Evolutionary conservation across 2,329 filamentous ascomycete genomes (phyloP), one percentile per base, ranked within the genome.

Genomic region (Stagonosporopsis tanaceti): DNA sequence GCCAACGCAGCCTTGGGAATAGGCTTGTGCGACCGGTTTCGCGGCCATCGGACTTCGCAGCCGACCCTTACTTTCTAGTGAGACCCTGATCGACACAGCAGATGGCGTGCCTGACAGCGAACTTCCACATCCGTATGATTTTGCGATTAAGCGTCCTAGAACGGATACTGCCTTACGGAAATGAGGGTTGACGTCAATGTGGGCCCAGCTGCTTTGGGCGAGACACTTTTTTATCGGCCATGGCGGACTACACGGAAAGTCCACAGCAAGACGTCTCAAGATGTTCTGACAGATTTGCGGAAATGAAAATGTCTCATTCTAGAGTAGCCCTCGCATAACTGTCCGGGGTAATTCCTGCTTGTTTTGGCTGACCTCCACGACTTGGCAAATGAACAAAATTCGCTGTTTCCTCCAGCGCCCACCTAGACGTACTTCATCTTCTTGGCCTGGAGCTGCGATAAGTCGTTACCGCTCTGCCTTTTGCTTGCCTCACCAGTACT

Each of bases 31-130:
- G 22, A 12, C 17, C 47, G 3, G 6, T 27, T 11, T 39, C 9
- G 28, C 20, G 28, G 42, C 37, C 35, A 35, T 40, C 50, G 42
- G 42, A 47, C 42, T 47, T 47, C 42, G 37, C 37, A 41, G 50
- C 42, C 50, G 45, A 53, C 15, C 20, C 40, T 14, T 14, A 34
- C 24, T 11, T 20, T 15, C 39, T 15, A 22, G n/a, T 5, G 32
- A 38, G 24, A 27, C 15, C 14, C 4, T 22, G 3, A 30, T 25
- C 35, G 42, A 56, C 17, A 27, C 17, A 3, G 27, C 35, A 47
- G 38, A 35, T 32, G 11, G 38, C 9, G 34, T 15, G 46, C 39
- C 39, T 39, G 2, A 24, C 5, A n/a, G n/a, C 6, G 5, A 9
- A 46, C 22, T 28, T 25, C 28, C 28, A 15, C 2, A 41, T 30